These are phyloP conservation scores for Parascedosporium putredinis DNA, from an alignment of 2,329 filamentous ascomycete genomes.

Conservation along the genomic window DNA sequence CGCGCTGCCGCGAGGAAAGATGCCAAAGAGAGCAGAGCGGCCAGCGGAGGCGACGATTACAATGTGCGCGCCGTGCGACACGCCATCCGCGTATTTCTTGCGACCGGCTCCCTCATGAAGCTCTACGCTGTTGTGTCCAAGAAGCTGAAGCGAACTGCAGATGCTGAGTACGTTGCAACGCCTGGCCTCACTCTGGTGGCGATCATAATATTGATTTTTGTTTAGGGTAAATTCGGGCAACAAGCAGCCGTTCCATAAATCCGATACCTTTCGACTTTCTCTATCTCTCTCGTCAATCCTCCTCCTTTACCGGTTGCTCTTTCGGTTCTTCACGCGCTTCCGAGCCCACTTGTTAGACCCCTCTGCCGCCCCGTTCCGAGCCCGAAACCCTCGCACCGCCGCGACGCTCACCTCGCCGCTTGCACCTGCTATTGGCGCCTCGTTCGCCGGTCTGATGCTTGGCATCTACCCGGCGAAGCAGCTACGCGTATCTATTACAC, in stretches of 20 bases:
- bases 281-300: constrained; percentile 77
- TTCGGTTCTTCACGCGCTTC: constrained; percentile 77
- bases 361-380: constrained; percentile 70
- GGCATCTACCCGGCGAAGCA: constrained; percentile 58
- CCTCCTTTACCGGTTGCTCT: constrained; percentile 77
- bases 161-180: constrained; percentile 31
- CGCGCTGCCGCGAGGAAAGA: constrained; percentile 6
- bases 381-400: constrained; percentile 69
- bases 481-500: constrained; percentile 67
- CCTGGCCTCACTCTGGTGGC: background rate
- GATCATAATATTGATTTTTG: background rate
- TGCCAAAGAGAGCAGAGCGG: background rate
- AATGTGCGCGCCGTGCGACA: constrained; percentile 62
- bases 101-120: constrained; percentile 53
- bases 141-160: constrained; percentile 30
- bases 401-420: constrained; percentile 69
- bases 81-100: constrained; percentile 17
- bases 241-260: constrained; percentile 49
- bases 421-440: constrained; percentile 83
- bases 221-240: constrained; percentile 20
- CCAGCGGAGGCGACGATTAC: constrained; percentile 43
- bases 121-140: constrained; percentile 44
- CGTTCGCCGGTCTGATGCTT: constrained; percentile 72
- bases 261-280: constrained; percentile 65
- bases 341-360: constrained; percentile 68